Base-by-base conservation (phyloP, 2,329 filamentous ascomycete species). In the Colletotrichum sublineola region DNA sequence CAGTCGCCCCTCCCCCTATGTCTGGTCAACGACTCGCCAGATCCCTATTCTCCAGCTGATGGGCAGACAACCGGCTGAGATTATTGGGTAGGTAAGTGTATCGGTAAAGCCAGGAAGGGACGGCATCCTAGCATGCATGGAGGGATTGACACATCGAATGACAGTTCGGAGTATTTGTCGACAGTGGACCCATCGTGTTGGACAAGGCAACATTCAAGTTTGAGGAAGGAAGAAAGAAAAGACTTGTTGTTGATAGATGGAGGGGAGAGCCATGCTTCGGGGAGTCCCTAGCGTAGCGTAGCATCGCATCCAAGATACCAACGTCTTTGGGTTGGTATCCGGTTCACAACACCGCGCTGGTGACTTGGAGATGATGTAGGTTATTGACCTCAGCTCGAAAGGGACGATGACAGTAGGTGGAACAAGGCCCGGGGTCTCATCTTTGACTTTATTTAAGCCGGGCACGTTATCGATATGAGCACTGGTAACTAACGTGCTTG, bases 121-220 rank as follows among this genome's bases (percentile, higher is more conserved):
- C 58, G 33, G 33, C 44, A 73, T 73, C 70, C 70, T 48, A 42
- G 66, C 18, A 24, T 12, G 46, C 18, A 31, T 38, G 61, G 48
- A 70, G 60, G 61, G 48, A 56, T 70, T 70, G 40, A 24, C 40
- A 61, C 24, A 33, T 24, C 29, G 44, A 60, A 18, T 48, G 66
- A 56, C 38, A 50, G 55, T 60, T 60, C 55, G 60, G 33, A 64
- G 55, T n/a, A 42, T 63, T 50, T 46, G 53, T 68, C 31, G 52
- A 60, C 44, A 60, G 66, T 56, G 48, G 40, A 52, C 50, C 55
- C 38, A 50, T 65, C 31, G 66, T 67, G 40, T 65, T 61, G 55
- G 48, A 52, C 46, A 55, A 69, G 38, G 66, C 60, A 48, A 7
- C 36, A 18, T 24, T 40, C 36, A 20, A 31, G 52, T 42, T 58